These are phyloP conservation scores for Ajuga reptans DNA, from an alignment of 305 asterid genomes.

Conservation along the genomic window DNA sequence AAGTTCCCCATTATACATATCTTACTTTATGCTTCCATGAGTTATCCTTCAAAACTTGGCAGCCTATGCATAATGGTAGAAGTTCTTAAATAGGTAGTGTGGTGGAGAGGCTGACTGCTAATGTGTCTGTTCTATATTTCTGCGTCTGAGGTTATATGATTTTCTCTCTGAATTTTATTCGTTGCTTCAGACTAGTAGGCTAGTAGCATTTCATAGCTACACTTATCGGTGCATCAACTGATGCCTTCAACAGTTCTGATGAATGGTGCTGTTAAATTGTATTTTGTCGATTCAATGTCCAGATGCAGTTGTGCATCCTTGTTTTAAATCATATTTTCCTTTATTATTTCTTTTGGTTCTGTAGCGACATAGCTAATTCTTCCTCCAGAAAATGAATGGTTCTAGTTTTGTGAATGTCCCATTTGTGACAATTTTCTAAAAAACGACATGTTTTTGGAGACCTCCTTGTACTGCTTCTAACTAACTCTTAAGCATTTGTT, in stretches of 20 bases:
- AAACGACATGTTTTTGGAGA: not conserved
- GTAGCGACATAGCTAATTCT: not conserved
- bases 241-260: not conserved
- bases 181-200: constrained; percentile 1
- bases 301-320: not conserved
- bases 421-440: not conserved
- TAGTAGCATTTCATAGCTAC: not conserved
- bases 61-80: constrained; percentile 8
- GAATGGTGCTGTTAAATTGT: not conserved
- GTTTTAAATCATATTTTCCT: not conserved
- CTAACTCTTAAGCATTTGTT: not conserved
- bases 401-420: not conserved
- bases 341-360: constrained; percentile 12
- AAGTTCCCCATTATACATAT: constrained; percentile 33
- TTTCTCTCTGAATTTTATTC: not conserved
- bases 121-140: not conserved
- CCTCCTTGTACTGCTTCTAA: not conserved
- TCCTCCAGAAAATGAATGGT: not conserved
- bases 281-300: not conserved
- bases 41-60: not conserved
- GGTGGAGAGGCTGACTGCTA: not conserved
- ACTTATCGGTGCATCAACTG: not conserved
- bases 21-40: constrained; percentile 15
- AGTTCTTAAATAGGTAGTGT: not conserved
- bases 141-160: not conserved